Evolutionary conservation across 129 eudicot genomes (phyloP), one percentile per base, ranked within the genome.

Genomic region (Flaveria robusta): DNA sequence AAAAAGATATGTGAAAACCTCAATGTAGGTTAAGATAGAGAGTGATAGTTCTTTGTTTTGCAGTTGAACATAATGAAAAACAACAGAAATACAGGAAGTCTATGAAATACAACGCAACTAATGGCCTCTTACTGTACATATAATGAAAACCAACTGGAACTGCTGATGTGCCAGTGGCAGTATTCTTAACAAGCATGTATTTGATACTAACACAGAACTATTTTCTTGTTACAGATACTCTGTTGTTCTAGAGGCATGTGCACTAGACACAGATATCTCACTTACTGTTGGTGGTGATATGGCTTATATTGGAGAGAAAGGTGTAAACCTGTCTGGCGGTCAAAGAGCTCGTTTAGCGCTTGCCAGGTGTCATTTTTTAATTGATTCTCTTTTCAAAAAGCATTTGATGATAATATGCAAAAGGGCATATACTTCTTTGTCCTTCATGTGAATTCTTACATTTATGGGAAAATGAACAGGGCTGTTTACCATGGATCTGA

Each of bases 281-380:
- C 77, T 62, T 67, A 93, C 89, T 97, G 70, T 70, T 70, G 97
- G 97, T 79, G 98, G 97, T 82, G 98, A 93, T 62, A 85, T 88
- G 97, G 87, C 97, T 79, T 83, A 68, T 79, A 83, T 93, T 37
- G 96, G 98, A 64, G 98, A 93, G 82, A 93, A 91, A 83, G 98
- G 98, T 54, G 42, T 83, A 29, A 93, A 93, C 62, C 85, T 93
- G 29, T 93, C 98, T 62, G 98, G 97, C 55, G 98, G 98, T 72
- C 98, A 90, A 81, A 84, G 90, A 79, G 98, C 97, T 80, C 98
- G 98, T 77, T 79, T 93, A 76, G 98, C 98, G 41, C 92, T 93
- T 67, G 96, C 96, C 80, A 93, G 97, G 98, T 93, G 64, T 71
- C 72, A 46, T 68, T 23, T 16, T 83, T 54, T 23, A 60, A 15